Evolutionary conservation across 257 asterid genomes (phyloP), one percentile per base, ranked within the genome.

Genomic region (Eucommia ulmoides): DNA sequence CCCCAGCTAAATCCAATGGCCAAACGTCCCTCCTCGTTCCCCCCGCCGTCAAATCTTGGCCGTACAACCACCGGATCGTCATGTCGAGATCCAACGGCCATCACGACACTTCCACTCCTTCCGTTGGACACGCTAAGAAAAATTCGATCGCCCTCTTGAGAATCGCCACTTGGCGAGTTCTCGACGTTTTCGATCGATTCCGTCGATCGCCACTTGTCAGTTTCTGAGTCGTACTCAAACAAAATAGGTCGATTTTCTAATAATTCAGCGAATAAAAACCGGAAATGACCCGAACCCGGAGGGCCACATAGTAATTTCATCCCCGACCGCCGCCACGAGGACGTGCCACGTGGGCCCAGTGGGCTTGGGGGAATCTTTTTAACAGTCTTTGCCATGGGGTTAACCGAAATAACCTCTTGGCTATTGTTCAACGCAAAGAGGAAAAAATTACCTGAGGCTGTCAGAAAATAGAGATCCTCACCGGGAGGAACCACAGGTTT

Each of bases 281-380:
- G 54, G 8, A 68, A 73, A 44, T 61, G 22, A 16, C 65, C 24
- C 0, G 70, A 33, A 0, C 58, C 24, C 0, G 11, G 51, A 23
- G 73, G 73, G 53, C 33, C 51, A 24, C 67, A 50, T 0, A 68
- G 56, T 45, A 73, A 45, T 55, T 68, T 73, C 73, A 73, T 61
- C 45, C 76, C 71, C 8, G 73, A 73, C 20, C 76, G 72, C 22
- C 71, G 59, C 79, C 79, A 68, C 3, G 68, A 68, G 0, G 76
- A 73, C 7, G 79, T 73, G 26, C 76, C 76, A 51, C 79, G 70
- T 29, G 70, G 79, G 24, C 79, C 79, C 1, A 68, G 33, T 1
- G 79, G 75, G 41, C 22, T 42, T 42, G 48, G 48, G 19, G 48
- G 48, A 16, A 73, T 61, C 61, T 19, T 65, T 49, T 55, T 73